Evolutionary conservation across 1,284 basidiomycete species (phyloP), one percentile per base, ranked within the genome.

Genomic region (Rhodotorula sp.): DNA sequence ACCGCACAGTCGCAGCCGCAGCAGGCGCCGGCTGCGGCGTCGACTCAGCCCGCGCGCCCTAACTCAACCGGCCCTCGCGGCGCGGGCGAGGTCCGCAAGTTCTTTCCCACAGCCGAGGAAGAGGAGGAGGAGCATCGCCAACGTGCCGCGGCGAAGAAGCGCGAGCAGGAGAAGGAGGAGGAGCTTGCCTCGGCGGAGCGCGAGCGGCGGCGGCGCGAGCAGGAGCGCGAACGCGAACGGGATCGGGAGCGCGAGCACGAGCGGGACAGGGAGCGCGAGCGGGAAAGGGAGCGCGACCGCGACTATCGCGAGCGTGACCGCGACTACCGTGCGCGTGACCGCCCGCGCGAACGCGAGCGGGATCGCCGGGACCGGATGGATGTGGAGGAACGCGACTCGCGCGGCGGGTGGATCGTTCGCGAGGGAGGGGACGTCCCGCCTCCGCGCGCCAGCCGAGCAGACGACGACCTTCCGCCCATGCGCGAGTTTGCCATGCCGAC

Each of bases 401-500:
- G 58, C n/a, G 58, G n/a, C 29, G 58, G 48, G 19, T 51, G 60
- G 60, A 17, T 36, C 34, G 34, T 27, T 13, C 60, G 60, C 15
- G 46, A 22, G 2, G 34, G 25, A 3, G 67, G 58, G 4, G 70
- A 64, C 1, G 46, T 67, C 0, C 66, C 70, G 25, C 70, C 70
- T 6, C 62, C 70, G 19, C 62, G 70, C 7, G 32, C 37, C 15
- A 27, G 51, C 21, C 55, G 61, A 21, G 19, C 44, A 13, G n/a
- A 67, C 46, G 66, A 71, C 17, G 61, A 44, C 44, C 15, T 19
- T 12, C 44, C 44, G 44, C 44, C 15, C 15, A 17, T 44, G 44
- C 44, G 44, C 44, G 44, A 44, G 44, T 44, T n/a, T 8, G 48
- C 25, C 25, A n/a, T n/a, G 27, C 25, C 48, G 25, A 50, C 48